These are phyloP conservation scores for Artemisia tridentata DNA, from an alignment of 129 eudicot species.

Conservation along the genomic window DNA sequence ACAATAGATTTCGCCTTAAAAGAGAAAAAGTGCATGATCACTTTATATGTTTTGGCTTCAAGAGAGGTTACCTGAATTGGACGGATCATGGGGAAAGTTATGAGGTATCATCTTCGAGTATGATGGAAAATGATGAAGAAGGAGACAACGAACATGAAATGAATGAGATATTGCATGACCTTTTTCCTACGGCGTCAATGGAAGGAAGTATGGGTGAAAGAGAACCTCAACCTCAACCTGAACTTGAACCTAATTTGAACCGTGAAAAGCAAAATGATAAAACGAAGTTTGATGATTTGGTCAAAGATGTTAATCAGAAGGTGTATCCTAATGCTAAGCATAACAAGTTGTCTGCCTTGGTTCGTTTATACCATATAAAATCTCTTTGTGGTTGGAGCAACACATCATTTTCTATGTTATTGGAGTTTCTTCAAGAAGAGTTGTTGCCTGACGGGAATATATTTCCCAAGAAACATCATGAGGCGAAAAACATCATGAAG, in stretches of 20 bases:
- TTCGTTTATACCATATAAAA: not conserved
- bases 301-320: too few relatives aligned
- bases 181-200: not conserved
- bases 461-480: not conserved
- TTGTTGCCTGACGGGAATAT: not conserved
- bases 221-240: not conserved
- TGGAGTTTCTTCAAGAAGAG: not conserved
- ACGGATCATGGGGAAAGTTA: not conserved
- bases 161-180: not conserved
- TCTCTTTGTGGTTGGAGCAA: not conserved
- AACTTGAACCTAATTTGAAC: not conserved
- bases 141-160: not conserved
- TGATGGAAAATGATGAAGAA: not conserved
- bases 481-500: not conserved
- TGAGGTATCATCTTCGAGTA: not conserved
- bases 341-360: not conserved
- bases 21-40: not conserved
- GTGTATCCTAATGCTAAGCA: not conserved
- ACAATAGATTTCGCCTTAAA: too few relatives aligned
- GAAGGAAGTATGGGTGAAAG: not conserved
- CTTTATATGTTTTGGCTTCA: not conserved
- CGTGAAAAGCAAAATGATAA: not conserved
- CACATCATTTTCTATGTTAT: conserved; percentile 8
- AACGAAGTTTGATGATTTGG: too few relatives aligned
- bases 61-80: not conserved